A percentile compares a stretch with the other conserved stretches of the same genome.
Conservation (phyloP, 2,329 filamentous ascomycete genomes). For the Hortaea sp. region DNA sequence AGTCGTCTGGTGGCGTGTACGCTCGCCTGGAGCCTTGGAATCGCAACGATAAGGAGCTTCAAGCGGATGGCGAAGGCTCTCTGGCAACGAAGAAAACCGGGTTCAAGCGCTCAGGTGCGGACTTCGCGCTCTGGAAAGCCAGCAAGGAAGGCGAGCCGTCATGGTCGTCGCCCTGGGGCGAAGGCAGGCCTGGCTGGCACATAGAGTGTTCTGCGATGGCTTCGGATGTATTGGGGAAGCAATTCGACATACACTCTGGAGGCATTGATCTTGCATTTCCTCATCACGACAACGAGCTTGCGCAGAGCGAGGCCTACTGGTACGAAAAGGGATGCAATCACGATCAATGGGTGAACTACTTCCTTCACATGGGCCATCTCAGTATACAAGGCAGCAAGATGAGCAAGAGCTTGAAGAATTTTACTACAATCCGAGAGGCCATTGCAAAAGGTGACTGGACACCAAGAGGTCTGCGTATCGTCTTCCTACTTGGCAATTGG, state of each 20-base stretch:
- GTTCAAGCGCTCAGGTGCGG: conserved; percentile 65
- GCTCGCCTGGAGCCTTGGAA: conserved; percentile 78
- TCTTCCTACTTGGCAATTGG: conserved; percentile 83
- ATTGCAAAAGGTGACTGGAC: conserved; percentile 62
- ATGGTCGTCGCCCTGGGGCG: conserved; percentile 82
- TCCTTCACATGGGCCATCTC: conserved; percentile 88
- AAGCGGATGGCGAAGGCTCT: conserved; percentile 83
- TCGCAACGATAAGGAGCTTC: conserved; percentile 69
- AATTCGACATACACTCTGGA: conserved; percentile 88
- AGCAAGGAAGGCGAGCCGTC: conserved; percentile 85
- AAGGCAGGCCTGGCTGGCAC: conserved; percentile 86
- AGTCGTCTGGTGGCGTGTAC: conserved; percentile 74
- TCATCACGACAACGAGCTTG: conserved; percentile 87
- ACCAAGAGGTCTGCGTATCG: conserved; percentile 67
- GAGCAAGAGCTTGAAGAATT: conserved; percentile 94
- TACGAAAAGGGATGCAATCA: conserved; percentile 29
- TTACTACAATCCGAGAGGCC: conserved; percentile 83
- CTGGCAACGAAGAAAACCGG: conserved; percentile 44
- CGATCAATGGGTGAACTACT: conserved; percentile 84
- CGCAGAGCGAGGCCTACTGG: conserved; percentile 83
- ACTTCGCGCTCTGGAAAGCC: conserved; percentile 91
- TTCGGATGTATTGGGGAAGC: conserved; percentile 69
- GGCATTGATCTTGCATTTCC: conserved; percentile 87
- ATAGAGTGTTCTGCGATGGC: conserved; percentile 98
- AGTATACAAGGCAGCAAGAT: conserved; percentile 87